phyloP scores from a whole-genome alignment of 177 flowering plant genomes.

The Tripterygium wilfordii region DNA sequence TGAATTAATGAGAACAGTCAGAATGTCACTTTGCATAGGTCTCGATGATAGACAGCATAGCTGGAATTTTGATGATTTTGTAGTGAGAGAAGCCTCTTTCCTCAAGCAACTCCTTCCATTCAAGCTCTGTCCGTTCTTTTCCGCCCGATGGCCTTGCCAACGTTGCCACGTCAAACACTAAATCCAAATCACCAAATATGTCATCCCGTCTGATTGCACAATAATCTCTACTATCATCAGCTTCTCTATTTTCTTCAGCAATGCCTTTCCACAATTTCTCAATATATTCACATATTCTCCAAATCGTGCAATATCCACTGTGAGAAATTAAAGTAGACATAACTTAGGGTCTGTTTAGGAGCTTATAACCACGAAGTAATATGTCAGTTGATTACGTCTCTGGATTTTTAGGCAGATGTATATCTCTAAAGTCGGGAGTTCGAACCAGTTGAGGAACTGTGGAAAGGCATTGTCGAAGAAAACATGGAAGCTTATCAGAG shows the following conservation, averaged over 20 bases:
- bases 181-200: conserved; percentile 4
- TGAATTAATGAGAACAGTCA: too few relatives aligned
- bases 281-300: too few relatives aligned
- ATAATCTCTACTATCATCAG: conserved; percentile 13
- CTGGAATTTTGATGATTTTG: conserved; percentile 23
- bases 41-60: conserved; percentile 19
- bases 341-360: too few relatives aligned
- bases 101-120: conserved; percentile 17
- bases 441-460: not conserved
- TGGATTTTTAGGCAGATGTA: too few relatives aligned
- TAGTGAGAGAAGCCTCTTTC: conserved; percentile 25
- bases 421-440: too few relatives aligned
- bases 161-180: conserved; percentile 19
- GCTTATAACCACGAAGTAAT: too few relatives aligned
- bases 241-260: conserved; percentile 15
- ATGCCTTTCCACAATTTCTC: conserved; percentile 9
- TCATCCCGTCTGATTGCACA: not conserved
- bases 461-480: not conserved
- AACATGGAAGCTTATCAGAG: not conserved
- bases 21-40: conserved; percentile 15
- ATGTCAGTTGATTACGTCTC: too few relatives aligned
- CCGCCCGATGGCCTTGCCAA: conserved; percentile 15
- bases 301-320: too few relatives aligned
- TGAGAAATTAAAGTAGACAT: not conserved
- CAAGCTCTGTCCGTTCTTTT: conserved; percentile 19